Percentiles rank a stretch among this genome's conserved stretches.
Evolutionary conservation across 2,329 filamentous ascomycete genomes (phyloP).

Genomic region (Atkinsonella hypoxylon): DNA sequence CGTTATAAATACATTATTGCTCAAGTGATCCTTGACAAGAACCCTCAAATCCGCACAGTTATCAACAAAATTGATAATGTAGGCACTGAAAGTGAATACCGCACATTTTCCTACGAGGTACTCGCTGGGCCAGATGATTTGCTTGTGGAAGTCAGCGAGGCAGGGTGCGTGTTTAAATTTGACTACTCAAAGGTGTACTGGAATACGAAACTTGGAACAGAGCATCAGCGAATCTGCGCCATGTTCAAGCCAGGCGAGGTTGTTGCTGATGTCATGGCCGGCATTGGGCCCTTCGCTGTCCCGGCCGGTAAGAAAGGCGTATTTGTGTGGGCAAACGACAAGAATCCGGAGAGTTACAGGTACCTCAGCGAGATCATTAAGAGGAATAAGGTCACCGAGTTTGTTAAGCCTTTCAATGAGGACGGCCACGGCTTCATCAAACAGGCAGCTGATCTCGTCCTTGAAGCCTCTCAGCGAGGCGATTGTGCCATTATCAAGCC

Average conservation of each 20-base stretch:
- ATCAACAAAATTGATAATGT: constrained; percentile 94
- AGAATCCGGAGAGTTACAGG: constrained; percentile 79
- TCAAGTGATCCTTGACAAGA: constrained; percentile 81
- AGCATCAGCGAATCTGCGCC: constrained; percentile 70
- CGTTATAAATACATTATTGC: constrained; percentile 82
- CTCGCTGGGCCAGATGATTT: constrained; percentile 72
- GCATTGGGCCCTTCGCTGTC: constrained; percentile 88
- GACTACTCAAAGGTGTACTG: constrained; percentile 97
- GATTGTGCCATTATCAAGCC: constrained; percentile 42
- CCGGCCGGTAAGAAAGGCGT: constrained; percentile 82
- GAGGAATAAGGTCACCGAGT: constrained; percentile 65
- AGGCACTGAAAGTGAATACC: constrained; percentile 71
- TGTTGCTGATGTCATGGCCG: constrained; percentile 94
- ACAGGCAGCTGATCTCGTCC: constrained; percentile 49
- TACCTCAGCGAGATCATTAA: constrained; percentile 58
- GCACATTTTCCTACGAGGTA: constrained; percentile 88
- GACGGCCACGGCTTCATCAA: constrained; percentile 77
- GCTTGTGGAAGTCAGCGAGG: constrained; percentile 72
- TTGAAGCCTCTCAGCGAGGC: constrained; percentile 35
- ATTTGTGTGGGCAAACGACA: constrained; percentile 94
- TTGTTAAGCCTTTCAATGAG: constrained; percentile 67
- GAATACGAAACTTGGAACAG: constrained; percentile 84
- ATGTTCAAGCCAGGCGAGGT: constrained; percentile 76
- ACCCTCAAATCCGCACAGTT: constrained; percentile 67
- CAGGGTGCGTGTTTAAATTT: constrained; percentile 77